Evolutionary conservation across 176 grass and related monocot genomes (phyloP).

Genomic region (Carex littledalei): DNA sequence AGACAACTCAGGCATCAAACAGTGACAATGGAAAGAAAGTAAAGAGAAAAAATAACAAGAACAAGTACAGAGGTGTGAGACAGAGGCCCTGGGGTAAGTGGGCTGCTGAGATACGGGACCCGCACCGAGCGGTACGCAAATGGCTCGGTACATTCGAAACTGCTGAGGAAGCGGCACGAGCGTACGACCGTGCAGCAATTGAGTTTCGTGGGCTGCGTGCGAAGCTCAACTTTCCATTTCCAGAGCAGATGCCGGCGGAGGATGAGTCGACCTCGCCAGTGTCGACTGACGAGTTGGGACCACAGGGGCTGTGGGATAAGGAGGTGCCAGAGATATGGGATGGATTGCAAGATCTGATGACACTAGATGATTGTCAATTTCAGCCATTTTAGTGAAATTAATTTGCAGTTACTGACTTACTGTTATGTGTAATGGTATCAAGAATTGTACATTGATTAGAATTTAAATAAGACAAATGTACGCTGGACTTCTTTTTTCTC

Average conservation of each 20-base stretch:
- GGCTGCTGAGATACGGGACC: slow-evolving; percentile 89
- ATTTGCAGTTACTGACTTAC: background rate
- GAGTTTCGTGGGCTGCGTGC: slow-evolving; percentile 50
- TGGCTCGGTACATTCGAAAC: slow-evolving; percentile 93
- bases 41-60: slow-evolving; percentile 16
- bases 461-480: slow-evolving; percentile 3
- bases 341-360: slow-evolving; percentile 57
- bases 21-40: slow-evolving; percentile 34
- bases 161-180: slow-evolving; percentile 60
- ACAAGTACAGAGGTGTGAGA: slow-evolving; percentile 64
- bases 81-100: slow-evolving; percentile 72
- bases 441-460: background rate
- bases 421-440: background rate
- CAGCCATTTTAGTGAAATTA: slow-evolving; percentile 25
- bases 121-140: slow-evolving; percentile 56
- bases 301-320: slow-evolving; percentile 9
- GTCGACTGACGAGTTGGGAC: background rate
- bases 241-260: background rate
- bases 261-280: background rate
- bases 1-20: slow-evolving; percentile 9
- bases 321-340: slow-evolving; percentile 52
- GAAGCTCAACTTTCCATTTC: slow-evolving; percentile 61
- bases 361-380: slow-evolving; percentile 36
- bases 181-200: slow-evolving; percentile 69
- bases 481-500: background rate